Conservation (phyloP, 345 rosid genomes). For the Sisymbrium irio region DNA sequence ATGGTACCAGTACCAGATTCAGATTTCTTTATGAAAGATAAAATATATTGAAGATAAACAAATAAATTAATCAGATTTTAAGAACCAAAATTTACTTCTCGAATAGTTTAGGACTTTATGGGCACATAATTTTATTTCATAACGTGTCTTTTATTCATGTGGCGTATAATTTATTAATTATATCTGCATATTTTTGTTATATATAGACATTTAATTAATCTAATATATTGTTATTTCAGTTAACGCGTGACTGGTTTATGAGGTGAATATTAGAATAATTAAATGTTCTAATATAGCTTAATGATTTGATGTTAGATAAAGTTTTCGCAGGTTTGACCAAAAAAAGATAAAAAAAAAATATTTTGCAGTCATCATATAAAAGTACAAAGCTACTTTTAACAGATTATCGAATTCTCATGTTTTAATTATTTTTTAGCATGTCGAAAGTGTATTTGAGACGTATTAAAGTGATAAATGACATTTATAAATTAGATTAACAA, state of each 20-base stretch:
- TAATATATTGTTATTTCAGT: background rate
- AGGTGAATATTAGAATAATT: background rate
- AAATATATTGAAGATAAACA: background rate
- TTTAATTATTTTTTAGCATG: background rate
- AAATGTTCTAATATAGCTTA: background rate
- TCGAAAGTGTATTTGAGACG: background rate
- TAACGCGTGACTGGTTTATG: background rate
- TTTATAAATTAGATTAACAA: no score
- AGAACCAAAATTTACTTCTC: background rate
- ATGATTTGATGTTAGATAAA: background rate
- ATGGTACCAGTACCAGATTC: constrained; percentile 17
- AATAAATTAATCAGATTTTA: background rate
- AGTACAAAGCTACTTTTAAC: background rate
- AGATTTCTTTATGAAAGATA: constrained; percentile 1
- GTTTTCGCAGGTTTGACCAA: no score
- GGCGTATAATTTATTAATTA: background rate
- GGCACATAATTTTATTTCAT: background rate
- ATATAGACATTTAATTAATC: background rate
- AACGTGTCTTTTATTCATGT: background rate
- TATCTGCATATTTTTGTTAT: background rate
- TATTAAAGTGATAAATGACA: no score
- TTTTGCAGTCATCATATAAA: background rate
- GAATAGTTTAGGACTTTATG: background rate
- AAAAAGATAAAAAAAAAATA: no score
- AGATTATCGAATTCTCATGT: background rate